phyloP scores from a whole-genome alignment of 2,329 filamentous ascomycete genomes.

The Aspergillus spinulosporus region DNA sequence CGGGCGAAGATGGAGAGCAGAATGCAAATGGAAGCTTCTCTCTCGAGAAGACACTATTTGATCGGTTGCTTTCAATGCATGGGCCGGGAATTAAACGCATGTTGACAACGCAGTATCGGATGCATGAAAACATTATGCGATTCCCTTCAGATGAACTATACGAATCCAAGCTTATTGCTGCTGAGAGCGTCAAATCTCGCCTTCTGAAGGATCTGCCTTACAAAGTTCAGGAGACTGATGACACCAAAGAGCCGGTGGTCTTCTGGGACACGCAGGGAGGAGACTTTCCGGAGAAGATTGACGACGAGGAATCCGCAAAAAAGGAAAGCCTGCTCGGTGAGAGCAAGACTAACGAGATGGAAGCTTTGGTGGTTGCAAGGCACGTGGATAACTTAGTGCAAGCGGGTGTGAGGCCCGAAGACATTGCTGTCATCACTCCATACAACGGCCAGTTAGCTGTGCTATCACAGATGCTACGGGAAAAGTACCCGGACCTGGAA shows the following conservation, averaged over 20 bases:
- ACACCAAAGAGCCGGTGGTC: slow-evolving; percentile 82
- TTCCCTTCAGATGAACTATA: slow-evolving; percentile 92
- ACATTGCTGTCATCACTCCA: slow-evolving; percentile 91
- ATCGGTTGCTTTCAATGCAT: slow-evolving; percentile 78
- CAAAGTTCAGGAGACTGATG: slow-evolving; percentile 74
- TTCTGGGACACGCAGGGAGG: slow-evolving; percentile 97
- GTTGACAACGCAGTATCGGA: slow-evolving; percentile 96
- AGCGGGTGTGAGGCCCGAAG: slow-evolving; percentile 75
- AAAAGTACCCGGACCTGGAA: slow-evolving; percentile 79
- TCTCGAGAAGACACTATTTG: slow-evolving; percentile 87
- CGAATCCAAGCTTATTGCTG: slow-evolving; percentile 75
- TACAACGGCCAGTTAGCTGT: slow-evolving; percentile 92
- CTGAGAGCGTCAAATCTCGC: slow-evolving; percentile 71
- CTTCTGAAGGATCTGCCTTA: slow-evolving; percentile 78
- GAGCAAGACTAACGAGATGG: slow-evolving; percentile 90
- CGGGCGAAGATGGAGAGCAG: slow-evolving; percentile 44
- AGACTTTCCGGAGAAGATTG: slow-evolving; percentile 79
- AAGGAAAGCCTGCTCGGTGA: slow-evolving; percentile 61
- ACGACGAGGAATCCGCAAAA: slow-evolving; percentile 65
- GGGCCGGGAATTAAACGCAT: slow-evolving; percentile 84
- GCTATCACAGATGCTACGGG: slow-evolving; percentile 73
- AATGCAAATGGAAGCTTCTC: slow-evolving; percentile 54
- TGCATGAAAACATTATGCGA: slow-evolving; percentile 94
- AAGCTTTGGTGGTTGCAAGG: slow-evolving; percentile 74
- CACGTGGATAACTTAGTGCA: slow-evolving; percentile 76